phyloP scores from a whole-genome alignment of 2,329 filamentous ascomycete species.

The Cordyceps farinosa region DNA sequence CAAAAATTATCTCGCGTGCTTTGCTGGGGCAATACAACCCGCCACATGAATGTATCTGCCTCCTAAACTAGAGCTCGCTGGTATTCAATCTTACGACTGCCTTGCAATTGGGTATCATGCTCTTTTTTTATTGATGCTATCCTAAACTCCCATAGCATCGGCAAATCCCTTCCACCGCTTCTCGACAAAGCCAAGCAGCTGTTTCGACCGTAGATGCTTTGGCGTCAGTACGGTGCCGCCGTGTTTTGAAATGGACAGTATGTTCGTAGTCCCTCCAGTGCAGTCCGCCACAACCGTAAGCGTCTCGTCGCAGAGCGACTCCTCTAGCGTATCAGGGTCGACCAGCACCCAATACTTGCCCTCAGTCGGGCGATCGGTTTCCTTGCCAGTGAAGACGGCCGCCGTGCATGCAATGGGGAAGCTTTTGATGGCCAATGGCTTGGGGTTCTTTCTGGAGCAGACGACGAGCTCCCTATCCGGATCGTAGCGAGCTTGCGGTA shows the following conservation, averaged over 20 bases:
- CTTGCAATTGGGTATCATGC: slow-evolving; percentile 26
- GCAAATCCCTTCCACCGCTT: slow-evolving; percentile 36
- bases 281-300: slow-evolving; percentile 78
- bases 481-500: slow-evolving; percentile 82
- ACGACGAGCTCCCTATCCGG: slow-evolving; percentile 73
- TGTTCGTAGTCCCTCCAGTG: slow-evolving; percentile 47
- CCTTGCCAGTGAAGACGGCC: slow-evolving; percentile 68
- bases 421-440: slow-evolving; percentile 56
- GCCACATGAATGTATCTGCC: not conserved
- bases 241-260: slow-evolving; percentile 75
- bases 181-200: slow-evolving; percentile 41
- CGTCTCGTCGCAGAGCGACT: slow-evolving; percentile 76
- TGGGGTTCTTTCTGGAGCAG: slow-evolving; percentile 61
- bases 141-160: slow-evolving; percentile 36
- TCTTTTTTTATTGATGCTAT: slow-evolving; percentile 30
- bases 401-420: slow-evolving; percentile 76
- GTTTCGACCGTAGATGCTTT: slow-evolving; percentile 61
- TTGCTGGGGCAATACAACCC: slow-evolving; percentile 16
- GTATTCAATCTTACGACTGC: not conserved
- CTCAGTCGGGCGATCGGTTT: slow-evolving; percentile 42
- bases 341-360: slow-evolving; percentile 71
- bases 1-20: not conserved
- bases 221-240: slow-evolving; percentile 71
- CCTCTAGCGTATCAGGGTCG: slow-evolving; percentile 88
- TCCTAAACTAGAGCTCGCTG: slow-evolving; percentile 1